Evolutionary conservation across 2,329 filamentous ascomycete genomes (phyloP), one percentile per base, ranked within the genome.

Genomic region (Periconia sp.): DNA sequence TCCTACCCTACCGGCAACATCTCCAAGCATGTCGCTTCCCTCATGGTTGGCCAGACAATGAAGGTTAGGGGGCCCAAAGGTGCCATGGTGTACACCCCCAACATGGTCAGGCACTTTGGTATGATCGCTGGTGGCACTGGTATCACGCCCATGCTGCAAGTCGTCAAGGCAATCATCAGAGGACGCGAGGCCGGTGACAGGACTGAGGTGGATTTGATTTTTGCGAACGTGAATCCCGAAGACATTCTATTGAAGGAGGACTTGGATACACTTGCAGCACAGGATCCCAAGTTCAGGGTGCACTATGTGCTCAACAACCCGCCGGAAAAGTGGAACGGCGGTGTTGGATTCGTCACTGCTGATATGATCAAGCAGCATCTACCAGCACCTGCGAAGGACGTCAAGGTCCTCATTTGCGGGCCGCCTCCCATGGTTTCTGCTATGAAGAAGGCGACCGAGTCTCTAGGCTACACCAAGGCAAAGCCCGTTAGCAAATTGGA

Each of bases 121-220:
- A 99, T 99, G 94, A 89, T 99, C 68, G 91, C 94, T 53, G 94
- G 94, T 57, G 94, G 94, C 55, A 97, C 94, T 23, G 94, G 94
- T 59, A 97, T 99, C 72, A 97, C 94, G 8, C 94, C 94, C 48
- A 99, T 99, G 94, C 82, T 97, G 52, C 94, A 99, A 78, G 85
- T 99, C 61, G 85, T 96, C 69, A 88, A 91, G 63, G 94, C 92
- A 46, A 91, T 97, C 59, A 83, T 92, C 62, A 84, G 89, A 58
- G 89, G 89, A 63, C 84, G 90, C 48, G 58, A 52, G 40, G 78
- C 84, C 36, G 92, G 87, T 50, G 91, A 96, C 75, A 85, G 77
- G 68, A 99, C 94, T 48, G 79, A 96, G 78, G 84, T 97, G 40
- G 91, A 96, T 68, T 78, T 99, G 52, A 91, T 99, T 72, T 99